Percentiles rank a stretch among this genome's conserved stretches.
Evolutionary conservation across 495 filamentous ascomycete genomes (phyloP).

Genomic region (Penicillium alfredii): DNA sequence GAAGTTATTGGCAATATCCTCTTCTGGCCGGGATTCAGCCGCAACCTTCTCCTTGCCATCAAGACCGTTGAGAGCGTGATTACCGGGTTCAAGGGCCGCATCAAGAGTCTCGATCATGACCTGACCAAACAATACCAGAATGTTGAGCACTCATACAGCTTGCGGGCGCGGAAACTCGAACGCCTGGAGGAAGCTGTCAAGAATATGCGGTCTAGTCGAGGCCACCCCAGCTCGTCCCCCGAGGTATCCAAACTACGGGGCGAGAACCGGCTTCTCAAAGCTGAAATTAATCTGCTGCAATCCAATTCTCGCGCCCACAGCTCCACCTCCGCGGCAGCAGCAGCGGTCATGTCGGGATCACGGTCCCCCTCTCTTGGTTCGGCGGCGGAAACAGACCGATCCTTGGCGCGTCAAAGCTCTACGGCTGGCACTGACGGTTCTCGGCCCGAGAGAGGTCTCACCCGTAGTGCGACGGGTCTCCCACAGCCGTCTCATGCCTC

Average conservation of each 20-base stretch:
- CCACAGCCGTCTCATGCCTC: constrained; percentile 33
- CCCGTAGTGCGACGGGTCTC: constrained; percentile 32
- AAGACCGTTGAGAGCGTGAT: constrained; percentile 83
- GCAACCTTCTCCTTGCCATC: constrained; percentile 79
- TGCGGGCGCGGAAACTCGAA: constrained; percentile 80
- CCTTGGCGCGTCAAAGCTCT: constrained; percentile 48
- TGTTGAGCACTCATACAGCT: constrained; percentile 72
- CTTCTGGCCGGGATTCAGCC: constrained; percentile 74
- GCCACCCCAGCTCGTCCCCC: constrained; percentile 42
- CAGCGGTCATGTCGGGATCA: constrained; percentile 22
- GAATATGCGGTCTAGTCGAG: constrained; percentile 37
- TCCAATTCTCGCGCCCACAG: constrained; percentile 37
- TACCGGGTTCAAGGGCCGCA: constrained; percentile 70
- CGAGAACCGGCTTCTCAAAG: constrained; percentile 75
- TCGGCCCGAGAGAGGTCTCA: constrained; percentile 20
- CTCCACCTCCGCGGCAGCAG: constrained; percentile 17
- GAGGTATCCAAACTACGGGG: constrained; percentile 69
- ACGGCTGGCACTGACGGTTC: constrained; percentile 22
- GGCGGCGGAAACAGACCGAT: constrained; percentile 25
- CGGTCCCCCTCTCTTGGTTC: constrained; percentile 25
- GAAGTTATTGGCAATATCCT: constrained; percentile 71
- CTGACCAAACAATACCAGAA: constrained; percentile 85
- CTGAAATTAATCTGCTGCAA: constrained; percentile 72
- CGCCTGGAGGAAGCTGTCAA: constrained; percentile 70
- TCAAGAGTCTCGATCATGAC: constrained; percentile 79